Conservation (phyloP, 352 stramenopile genomes). For the Pythium aquatile region DNA sequence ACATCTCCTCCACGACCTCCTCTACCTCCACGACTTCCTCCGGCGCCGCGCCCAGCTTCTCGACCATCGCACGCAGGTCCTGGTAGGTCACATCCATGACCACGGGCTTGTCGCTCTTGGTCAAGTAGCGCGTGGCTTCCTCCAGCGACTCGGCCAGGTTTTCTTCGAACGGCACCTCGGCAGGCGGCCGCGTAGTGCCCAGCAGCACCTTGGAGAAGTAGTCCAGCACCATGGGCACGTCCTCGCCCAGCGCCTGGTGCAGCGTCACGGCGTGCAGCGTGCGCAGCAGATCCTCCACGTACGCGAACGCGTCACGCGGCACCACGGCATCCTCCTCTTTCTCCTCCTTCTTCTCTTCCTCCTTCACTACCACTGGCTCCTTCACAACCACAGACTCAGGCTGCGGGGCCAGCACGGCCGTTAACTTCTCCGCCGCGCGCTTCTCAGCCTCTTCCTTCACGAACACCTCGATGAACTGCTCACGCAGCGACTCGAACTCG, state of each 20-base stretch:
- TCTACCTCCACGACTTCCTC: not conserved
- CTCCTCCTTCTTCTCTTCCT: not conserved
- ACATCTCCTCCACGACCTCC: slow-evolving; percentile 11
- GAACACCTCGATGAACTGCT: slow-evolving; percentile 75
- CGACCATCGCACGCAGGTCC: slow-evolving; percentile 54
- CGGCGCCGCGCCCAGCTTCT: slow-evolving; percentile 31
- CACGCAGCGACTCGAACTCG: slow-evolving; percentile 72
- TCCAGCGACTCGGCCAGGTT: slow-evolving; percentile 79
- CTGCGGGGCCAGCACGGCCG: slow-evolving; percentile 7
- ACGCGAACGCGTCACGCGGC: slow-evolving; percentile 34
- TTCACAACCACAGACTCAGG: not conserved
- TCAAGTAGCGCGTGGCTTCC: slow-evolving; percentile 73
- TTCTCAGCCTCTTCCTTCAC: slow-evolving; percentile 44
- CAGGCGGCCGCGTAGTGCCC: slow-evolving; percentile 73
- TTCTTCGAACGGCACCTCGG: slow-evolving; percentile 73
- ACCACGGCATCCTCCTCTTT: not conserved
- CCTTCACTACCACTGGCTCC: not conserved
- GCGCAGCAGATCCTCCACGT: slow-evolving; percentile 73
- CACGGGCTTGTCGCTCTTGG: slow-evolving; percentile 65
- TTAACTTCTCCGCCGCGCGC: slow-evolving; percentile 35
- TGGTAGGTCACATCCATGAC: slow-evolving; percentile 73
- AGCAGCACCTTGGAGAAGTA: slow-evolving; percentile 84
- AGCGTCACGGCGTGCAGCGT: slow-evolving; percentile 77
- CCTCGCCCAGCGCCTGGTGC: slow-evolving; percentile 64
- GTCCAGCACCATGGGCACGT: slow-evolving; percentile 80